Evolutionary conservation across 2,329 filamentous ascomycete species (phyloP), one percentile per base, ranked within the genome.

Genomic region (Lecanicillium sp.): DNA sequence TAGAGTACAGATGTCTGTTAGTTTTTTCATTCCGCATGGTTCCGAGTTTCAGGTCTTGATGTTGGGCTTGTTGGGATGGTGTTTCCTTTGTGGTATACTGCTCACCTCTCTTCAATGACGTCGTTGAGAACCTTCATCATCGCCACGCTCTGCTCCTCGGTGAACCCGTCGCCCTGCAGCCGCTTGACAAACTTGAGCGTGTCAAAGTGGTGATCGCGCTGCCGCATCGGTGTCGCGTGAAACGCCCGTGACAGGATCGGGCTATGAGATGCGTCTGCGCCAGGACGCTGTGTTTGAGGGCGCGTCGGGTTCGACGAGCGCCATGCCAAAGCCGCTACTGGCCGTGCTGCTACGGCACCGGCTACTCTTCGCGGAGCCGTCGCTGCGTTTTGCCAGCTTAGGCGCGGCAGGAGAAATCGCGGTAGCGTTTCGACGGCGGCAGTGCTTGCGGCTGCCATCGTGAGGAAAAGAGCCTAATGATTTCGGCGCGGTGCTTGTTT

Each of bases 81-180:
- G 25, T 22, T 30, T 20, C n/a, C 14, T 17, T 15, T 22, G 30
- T 15, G 13, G 14, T 31, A 13, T 20, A 20, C 7, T 22, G 11
- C 54, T 17, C 50, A 82, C 80, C 82, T 94, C 65, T 98, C 92
- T 59, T 96, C 86, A 48, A 98, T 95, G 9, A 96, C 90, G 59
- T 96, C 89, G 62, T 88, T 89, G 29, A 98, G 70, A 6, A 96
- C 86, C 58, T 85, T 86, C 92, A 98, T 96, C 84, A 95, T 92
- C n/a, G 92, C 90, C 18, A 87, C 88, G 3, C 89, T 82, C 63
- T 98, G 92, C 50, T 89, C 84, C 60, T 96, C 90, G 17, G 87
- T 95, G 60, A 96, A 95, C 0, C 92, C 92, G 59, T 98, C 92
- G 48, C 78, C 78, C 59, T 90, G 81, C 29, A 98, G 70, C 37